Base-by-base conservation (phyloP, 1,139 yeast genomes). In the Blastobotrys ciferrii region DNA sequence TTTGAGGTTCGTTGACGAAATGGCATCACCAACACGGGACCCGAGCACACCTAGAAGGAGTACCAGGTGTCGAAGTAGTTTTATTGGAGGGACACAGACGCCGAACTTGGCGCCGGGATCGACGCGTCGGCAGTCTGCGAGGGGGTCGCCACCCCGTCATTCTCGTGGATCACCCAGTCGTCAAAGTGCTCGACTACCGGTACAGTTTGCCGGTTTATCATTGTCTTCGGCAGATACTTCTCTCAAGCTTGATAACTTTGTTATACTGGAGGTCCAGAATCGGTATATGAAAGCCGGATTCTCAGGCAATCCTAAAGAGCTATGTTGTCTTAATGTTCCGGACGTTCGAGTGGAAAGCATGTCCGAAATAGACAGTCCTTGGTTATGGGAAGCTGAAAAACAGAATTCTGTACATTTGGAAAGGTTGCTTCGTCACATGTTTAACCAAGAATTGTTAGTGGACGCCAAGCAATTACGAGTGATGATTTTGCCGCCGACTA, bases 141-240 rank as follows among this genome's bases (percentile, higher is more conserved):
- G 40, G 12, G 14, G 25, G 12, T 36, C 40, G 11, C 40, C 40
- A 5, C 18, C 40, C 4, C 40, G 28, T 36, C 28, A 23, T 23
- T 23, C 28, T 6, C 18, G 40, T 5, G 25, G 40, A 5, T 36
- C 40, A 7, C 40, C 40, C 4, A 36, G 25, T 4, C 40, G 40
- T 4, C 28, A 18, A n/a, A 36, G 28, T 36, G 11, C 40, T 3
- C 40, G 40, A 17, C 28, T 36, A 13, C 40, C 40, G 14, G 14
- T 36, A 15, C 40, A 36, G 19, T 36, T 36, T 23, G 19, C 40
- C 11, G 40, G 40, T 7, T 19, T 36, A 19, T 36, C 40, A 3
- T n/a, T 36, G 12, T 36, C 40, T 15, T 36, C 40, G 3, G 40
- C 40, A 9, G 40, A 36, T 36, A 36, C 40, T 3, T 19, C 40